Evolutionary conservation across 2,329 filamentous ascomycete species (phyloP).

Genomic region (Leptographium procerum): DNA sequence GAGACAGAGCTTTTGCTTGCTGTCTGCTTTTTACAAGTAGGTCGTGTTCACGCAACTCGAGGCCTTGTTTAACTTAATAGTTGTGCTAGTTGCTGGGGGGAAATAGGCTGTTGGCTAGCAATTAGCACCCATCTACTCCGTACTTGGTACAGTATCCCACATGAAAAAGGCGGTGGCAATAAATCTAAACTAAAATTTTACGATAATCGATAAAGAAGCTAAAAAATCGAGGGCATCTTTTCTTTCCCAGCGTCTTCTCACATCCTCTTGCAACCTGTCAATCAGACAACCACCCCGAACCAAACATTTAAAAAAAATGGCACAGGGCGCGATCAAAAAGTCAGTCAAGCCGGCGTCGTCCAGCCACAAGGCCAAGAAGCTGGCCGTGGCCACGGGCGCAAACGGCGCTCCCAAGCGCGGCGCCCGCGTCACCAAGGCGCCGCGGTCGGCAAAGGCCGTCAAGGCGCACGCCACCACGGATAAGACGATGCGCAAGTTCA

Average conservation of each 20-base stretch:
- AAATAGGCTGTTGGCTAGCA: no score
- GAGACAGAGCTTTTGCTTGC: no score
- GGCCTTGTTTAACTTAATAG: no score
- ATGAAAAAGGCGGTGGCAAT: background rate
- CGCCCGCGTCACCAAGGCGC: conserved; percentile 37
- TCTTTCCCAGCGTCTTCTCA: background rate
- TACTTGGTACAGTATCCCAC: no score
- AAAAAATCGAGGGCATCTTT: background rate
- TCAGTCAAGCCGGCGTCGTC: conserved; percentile 22
- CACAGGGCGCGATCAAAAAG: conserved; percentile 43
- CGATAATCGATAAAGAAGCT: background rate
- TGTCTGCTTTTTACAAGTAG: no score
- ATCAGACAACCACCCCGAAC: background rate
- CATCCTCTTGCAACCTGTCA: no score
- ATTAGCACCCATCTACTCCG: no score
- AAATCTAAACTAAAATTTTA: background rate
- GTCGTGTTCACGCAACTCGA: no score
- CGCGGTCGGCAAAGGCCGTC: conserved; percentile 21
- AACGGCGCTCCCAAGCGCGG: conserved; percentile 22
- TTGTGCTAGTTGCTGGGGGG: no score
- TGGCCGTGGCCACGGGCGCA: conserved; percentile 17
- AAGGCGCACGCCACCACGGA: conserved; percentile 31
- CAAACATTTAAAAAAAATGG: conserved; percentile 30
- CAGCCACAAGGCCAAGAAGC: conserved; percentile 22
- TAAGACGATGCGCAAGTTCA: conserved; percentile 43